Conservation (phyloP, 2,329 filamentous ascomycete genomes). For the Rhynchosporium agropyri region DNA sequence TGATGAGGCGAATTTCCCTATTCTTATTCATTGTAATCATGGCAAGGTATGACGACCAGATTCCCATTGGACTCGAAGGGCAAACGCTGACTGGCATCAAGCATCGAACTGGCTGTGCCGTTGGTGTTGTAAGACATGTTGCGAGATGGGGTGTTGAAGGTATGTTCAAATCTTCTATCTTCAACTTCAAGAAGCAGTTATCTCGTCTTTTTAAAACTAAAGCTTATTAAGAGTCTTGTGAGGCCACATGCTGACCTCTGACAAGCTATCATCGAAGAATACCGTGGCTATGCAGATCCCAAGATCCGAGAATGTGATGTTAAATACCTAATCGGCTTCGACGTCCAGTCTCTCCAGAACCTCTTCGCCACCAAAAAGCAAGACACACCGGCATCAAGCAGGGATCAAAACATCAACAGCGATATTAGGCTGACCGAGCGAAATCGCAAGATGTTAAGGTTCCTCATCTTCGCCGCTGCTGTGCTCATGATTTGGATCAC, state of each 20-base stretch:
- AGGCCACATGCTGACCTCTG: background rate
- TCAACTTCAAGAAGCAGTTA: background rate
- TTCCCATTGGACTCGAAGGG: background rate
- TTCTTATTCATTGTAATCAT: constrained; percentile 92
- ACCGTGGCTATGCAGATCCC: constrained; percentile 64
- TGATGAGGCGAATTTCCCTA: constrained; percentile 72
- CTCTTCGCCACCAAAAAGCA: constrained; percentile 38
- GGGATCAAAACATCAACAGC: too few relatives aligned
- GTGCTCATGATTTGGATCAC: constrained; percentile 29
- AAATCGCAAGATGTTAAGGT: constrained; percentile 3
- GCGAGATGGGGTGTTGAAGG: constrained; percentile 63
- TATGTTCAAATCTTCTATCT: background rate
- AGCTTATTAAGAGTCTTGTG: too few relatives aligned
- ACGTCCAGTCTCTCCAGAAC: constrained; percentile 46
- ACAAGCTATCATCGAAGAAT: constrained; percentile 68
- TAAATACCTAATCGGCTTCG: constrained; percentile 58
- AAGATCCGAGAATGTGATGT: constrained; percentile 64
- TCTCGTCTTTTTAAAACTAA: background rate
- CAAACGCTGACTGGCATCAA: constrained; percentile 42
- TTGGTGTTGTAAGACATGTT: constrained; percentile 75
- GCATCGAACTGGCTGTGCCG: constrained; percentile 90
- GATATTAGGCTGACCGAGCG: constrained; percentile 4
- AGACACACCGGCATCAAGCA: background rate
- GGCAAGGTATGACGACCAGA: constrained; percentile 62
- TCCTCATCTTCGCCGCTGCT: constrained; percentile 15